Evolutionary conservation across 2,329 filamentous ascomycete genomes (phyloP).

Genomic region (Ophiostoma montium): DNA sequence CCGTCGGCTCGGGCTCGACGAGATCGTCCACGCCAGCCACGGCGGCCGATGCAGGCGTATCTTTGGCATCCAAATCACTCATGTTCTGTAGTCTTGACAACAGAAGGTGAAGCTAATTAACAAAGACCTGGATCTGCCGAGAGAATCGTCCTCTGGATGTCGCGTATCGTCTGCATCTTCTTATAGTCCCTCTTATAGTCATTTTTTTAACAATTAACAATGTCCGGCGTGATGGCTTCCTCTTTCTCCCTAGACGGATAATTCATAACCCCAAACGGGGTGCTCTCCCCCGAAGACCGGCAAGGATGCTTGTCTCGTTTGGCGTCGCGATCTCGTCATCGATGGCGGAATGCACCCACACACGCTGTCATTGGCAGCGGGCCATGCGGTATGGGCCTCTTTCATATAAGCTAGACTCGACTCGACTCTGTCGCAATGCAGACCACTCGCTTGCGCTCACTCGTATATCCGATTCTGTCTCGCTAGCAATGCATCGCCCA

Average conservation of each 20-base stretch:
- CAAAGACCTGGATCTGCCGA: too few relatives aligned
- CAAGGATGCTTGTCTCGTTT: not conserved
- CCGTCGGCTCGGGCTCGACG: not conserved
- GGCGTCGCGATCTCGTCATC: not conserved
- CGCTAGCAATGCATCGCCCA: not conserved
- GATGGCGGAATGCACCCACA: not conserved
- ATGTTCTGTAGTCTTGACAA: too few relatives aligned
- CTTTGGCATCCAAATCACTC: not conserved
- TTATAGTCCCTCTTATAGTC: too few relatives aligned
- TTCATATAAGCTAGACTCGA: too few relatives aligned
- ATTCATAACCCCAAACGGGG: not conserved
- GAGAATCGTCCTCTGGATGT: too few relatives aligned
- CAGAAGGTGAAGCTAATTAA: too few relatives aligned
- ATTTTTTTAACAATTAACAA: too few relatives aligned
- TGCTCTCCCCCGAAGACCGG: not conserved
- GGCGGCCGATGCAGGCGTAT: not conserved
- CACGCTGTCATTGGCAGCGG: not conserved
- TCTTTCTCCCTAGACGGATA: too few relatives aligned
- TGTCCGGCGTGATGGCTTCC: not conserved
- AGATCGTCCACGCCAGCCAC: not conserved
- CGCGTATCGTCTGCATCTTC: too few relatives aligned
- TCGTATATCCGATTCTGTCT: not conserved
- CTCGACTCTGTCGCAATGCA: too few relatives aligned
- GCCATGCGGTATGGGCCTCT: not conserved
- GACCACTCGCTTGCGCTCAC: too few relatives aligned